These are phyloP conservation scores for Salix arbutifolia DNA, from an alignment of 345 rosid genomes.

Conservation along the genomic window DNA sequence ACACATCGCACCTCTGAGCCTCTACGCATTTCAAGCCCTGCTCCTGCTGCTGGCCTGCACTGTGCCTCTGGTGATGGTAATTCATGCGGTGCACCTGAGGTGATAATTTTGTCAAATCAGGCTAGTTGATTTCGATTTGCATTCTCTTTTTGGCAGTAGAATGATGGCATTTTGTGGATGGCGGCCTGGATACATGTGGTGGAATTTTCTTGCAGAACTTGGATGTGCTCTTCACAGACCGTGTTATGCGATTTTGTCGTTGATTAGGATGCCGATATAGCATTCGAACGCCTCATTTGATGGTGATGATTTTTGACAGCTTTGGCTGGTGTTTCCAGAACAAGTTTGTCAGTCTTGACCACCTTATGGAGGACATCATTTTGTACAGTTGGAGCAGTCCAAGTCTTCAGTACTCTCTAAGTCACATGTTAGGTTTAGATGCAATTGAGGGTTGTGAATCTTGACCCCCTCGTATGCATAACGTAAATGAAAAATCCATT, in stretches of 20 bases:
- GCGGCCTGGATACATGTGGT: neutral
- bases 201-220: neutral
- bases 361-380: neutral
- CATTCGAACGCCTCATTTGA: neutral
- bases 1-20: slow-evolving; percentile 12
- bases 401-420: neutral
- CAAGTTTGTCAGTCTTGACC: neutral
- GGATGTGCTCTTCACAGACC: neutral
- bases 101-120: slow-evolving; percentile 22
- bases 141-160: neutral
- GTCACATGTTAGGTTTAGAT: neutral
- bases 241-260: neutral
- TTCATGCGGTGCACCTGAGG: slow-evolving; percentile 24
- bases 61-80: slow-evolving; percentile 26
- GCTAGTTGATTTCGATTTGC: slow-evolving; percentile 20
- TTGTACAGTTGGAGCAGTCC: slow-evolving; percentile 13
- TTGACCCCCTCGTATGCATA: slow-evolving; percentile 1
- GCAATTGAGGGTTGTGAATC: slow-evolving; percentile 2
- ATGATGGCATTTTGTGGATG: neutral
- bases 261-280: neutral
- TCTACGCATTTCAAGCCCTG: slow-evolving; percentile 11
- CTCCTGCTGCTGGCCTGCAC: slow-evolving; percentile 15
- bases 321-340: neutral
- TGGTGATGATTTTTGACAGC: neutral
- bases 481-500: slow-evolving; percentile 11